phyloP scores from a whole-genome alignment of 805 yeast species.

The Kurtzmaniella fragi region DNA sequence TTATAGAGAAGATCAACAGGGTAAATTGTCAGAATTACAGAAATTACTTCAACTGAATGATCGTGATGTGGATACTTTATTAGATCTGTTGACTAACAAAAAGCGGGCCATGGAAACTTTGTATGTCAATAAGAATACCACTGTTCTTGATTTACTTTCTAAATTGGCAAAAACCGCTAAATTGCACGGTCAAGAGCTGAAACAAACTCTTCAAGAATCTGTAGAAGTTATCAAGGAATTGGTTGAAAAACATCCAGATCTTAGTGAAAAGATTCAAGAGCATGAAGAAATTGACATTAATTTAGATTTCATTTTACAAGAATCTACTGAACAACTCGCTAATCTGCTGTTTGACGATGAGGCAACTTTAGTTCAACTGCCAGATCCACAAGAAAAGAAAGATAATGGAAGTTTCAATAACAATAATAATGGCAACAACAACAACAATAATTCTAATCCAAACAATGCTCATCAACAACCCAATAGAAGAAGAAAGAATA shows the following conservation, averaged over 20 bases:
- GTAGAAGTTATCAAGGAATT: slow-evolving; percentile 39
- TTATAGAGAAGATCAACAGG: slow-evolving; percentile 32
- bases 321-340: slow-evolving; percentile 26
- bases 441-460: slow-evolving; percentile 1
- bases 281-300: slow-evolving; percentile 25
- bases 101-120: slow-evolving; percentile 45
- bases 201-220: slow-evolving; percentile 40
- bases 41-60: slow-evolving; percentile 39
- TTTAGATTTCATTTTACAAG: slow-evolving; percentile 28
- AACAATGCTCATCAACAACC: not conserved
- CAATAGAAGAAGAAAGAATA: slow-evolving; percentile 19
- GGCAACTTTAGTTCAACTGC: slow-evolving; percentile 17
- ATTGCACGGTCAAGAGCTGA: slow-evolving; percentile 46
- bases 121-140: slow-evolving; percentile 43
- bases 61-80: slow-evolving; percentile 43
- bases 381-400: not conserved
- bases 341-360: slow-evolving; percentile 31
- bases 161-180: slow-evolving; percentile 41
- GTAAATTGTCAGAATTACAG: slow-evolving; percentile 30
- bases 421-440: slow-evolving; percentile 3
- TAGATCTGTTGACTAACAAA: slow-evolving; percentile 44
- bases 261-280: slow-evolving; percentile 22
- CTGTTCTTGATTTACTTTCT: slow-evolving; percentile 38
- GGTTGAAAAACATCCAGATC: slow-evolving; percentile 32
- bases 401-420: not conserved